Evolutionary conservation across 148 eudicot species (phyloP), one percentile per base, ranked within the genome.

Genomic region (Limonium bicolor): DNA sequence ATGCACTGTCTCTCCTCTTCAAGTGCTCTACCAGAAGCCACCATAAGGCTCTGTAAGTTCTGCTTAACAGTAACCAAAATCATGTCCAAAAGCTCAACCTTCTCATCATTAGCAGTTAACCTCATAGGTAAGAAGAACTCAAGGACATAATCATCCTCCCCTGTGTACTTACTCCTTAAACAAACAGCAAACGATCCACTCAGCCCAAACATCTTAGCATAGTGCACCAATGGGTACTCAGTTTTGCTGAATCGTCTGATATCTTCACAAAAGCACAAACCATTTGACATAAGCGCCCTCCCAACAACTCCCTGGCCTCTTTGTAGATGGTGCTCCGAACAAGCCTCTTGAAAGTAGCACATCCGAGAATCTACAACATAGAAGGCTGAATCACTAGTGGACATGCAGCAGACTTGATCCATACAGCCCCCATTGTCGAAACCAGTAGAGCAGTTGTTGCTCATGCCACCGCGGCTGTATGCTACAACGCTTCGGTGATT

Each of bases 271-370:
- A 84, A 90, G 42, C 76, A 71, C 43, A 72, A 66, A 30, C 69
- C 71, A 4, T 46, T 71, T 21, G 87, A 72, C 3, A 55, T 58
- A 62, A 77, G 85, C 14, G 99, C 83, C 63, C 80, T 70, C 43
- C 99, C 99, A 43, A 82, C 76, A 56, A 90, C 99, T 27, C 99
- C 99, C 55, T 85, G 99, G 36, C 94, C 87, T 67, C 67, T 84
- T 55, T 71, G 85, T 46, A 90, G 64, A 67, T 90, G 99, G 67
- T 85, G 94, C 69, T 90, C 95, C 24, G 75, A 67, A 65, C 99
- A 90, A 36, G 99, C 99, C 26, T 90, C 95, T 20, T 80, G 73
- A 61, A 90, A 90, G 48, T 88, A 93, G 95, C 95, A 85, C 82
- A 77, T 67, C 44, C 57, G 82, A 60, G 87, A 70, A 52, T 90